phyloP scores from a whole-genome alignment of 805 yeast species.

The Hanseniaspora pseudoguilliermondii region DNA sequence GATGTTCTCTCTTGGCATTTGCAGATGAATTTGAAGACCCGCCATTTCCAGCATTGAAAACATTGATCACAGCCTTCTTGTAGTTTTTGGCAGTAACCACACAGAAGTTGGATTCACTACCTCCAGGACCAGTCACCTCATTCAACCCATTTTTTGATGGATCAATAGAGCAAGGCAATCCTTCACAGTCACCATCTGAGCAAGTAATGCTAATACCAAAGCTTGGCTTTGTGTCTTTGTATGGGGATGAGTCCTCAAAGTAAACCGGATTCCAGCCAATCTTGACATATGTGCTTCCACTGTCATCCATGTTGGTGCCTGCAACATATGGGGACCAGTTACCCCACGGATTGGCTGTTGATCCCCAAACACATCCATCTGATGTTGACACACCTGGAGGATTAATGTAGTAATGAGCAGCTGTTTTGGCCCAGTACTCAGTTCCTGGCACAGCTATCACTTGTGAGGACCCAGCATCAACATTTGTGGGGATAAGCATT shows the following conservation, averaged over 20 bases:
- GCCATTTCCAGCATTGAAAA: conserved; percentile 34
- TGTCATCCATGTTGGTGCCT: conserved; percentile 69
- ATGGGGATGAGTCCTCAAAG: conserved; percentile 45
- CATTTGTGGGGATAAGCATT: conserved; percentile 76
- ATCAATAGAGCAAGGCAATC: conserved; percentile 72
- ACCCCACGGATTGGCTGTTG: conserved; percentile 53
- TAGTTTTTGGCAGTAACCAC: conserved; percentile 61
- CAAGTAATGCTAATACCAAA: conserved; percentile 68
- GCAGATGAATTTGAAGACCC: background rate
- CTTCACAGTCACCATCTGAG: conserved; percentile 58
- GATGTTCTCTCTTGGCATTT: conserved; percentile 6
- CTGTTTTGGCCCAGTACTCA: conserved; percentile 72
- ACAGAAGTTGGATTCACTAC: conserved; percentile 69
- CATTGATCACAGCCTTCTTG: conserved; percentile 58
- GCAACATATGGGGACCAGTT: conserved; percentile 93
- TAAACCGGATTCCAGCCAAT: conserved; percentile 88
- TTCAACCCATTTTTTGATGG: conserved; percentile 53
- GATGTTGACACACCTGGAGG: conserved; percentile 65
- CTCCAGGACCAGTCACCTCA: conserved; percentile 38
- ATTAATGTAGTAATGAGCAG: conserved; percentile 76
- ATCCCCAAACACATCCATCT: conserved; percentile 82
- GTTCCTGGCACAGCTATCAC: conserved; percentile 75
- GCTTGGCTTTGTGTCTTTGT: conserved; percentile 41
- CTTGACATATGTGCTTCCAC: conserved; percentile 63
- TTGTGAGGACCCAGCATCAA: conserved; percentile 36